Base-by-base conservation (phyloP, 306 rosid species). In the Sophora flavescens region DNA sequence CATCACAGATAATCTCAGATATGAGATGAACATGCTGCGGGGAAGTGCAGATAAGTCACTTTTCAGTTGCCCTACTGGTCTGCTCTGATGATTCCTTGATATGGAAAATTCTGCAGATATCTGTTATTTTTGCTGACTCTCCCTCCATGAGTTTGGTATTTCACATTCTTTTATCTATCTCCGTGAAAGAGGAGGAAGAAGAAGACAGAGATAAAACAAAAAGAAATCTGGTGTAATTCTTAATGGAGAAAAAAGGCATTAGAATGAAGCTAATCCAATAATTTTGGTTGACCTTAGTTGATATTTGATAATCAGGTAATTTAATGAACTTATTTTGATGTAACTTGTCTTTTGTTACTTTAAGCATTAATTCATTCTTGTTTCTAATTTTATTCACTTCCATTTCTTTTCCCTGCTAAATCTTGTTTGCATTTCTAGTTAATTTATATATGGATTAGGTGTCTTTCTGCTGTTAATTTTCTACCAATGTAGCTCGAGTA, bases 1-100 rank as follows among this genome's bases (percentile, higher is more conserved):
- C 84, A 41, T 66, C 54, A 38, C 32, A 47, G 63, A 73, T 41
- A 62, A 73, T 77, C 80, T 80, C 74, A 58, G 35, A 70, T 42
- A 44, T 60, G 45, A 74, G 84, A 68, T 53, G 71, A 75, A 30
- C 22, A 71, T 74, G 79, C 80, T 56, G 83, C 70, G n/a, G 76
- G 62, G 67, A 80, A 53, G 42, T 72, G 51, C 78, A 71, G 77
- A 64, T 32, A 39, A 48, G 63, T 51, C 75, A 68, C 50, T 48
- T 76, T 63, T 76, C 79, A 64, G 76, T 63, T 76, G 58, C 69
- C 75, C 66, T 62, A 48, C 68, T 54, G 63, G 60, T 56, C 81
- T 75, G 75, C 61, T 69, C 62, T 30, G 74, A 48, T 36, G 84
- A 60, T 75, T 83, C 74, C 78, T 54, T 44, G 68, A 72, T 54